Evolutionary conservation across 352 stramenopile species (phyloP).

Genomic region (Globisporangium recalcitrans): DNA sequence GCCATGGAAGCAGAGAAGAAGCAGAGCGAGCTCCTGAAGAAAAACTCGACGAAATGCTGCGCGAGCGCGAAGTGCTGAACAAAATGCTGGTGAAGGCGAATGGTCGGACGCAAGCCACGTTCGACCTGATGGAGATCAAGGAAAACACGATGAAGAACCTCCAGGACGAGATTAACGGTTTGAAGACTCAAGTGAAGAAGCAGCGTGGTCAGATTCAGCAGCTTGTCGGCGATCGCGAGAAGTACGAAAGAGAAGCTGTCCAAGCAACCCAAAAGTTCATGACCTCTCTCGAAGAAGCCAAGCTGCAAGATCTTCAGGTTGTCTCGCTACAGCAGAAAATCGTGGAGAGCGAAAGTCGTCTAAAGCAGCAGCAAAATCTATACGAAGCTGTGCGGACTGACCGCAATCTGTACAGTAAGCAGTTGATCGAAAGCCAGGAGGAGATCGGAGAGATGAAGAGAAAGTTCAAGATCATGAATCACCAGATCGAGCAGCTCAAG

Average conservation of each 20-base stretch:
- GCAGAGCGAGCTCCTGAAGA: slow-evolving; percentile 62
- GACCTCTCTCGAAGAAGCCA: slow-evolving; percentile 74
- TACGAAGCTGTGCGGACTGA: slow-evolving; percentile 92
- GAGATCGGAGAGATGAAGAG: slow-evolving; percentile 88
- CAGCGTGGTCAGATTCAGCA: slow-evolving; percentile 76
- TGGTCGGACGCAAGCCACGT: slow-evolving; percentile 74
- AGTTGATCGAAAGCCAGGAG: slow-evolving; percentile 90
- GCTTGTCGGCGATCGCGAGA: slow-evolving; percentile 82
- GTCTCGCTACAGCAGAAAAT: slow-evolving; percentile 75
- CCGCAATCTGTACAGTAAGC: slow-evolving; percentile 91
- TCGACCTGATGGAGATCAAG: slow-evolving; percentile 89
- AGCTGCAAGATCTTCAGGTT: slow-evolving; percentile 71
- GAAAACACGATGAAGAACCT: slow-evolving; percentile 89
- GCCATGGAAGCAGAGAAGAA: slow-evolving; percentile 59
- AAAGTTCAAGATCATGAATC: slow-evolving; percentile 90
- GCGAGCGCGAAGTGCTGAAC: slow-evolving; percentile 78
- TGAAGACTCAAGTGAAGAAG: slow-evolving; percentile 78
- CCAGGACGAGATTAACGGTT: slow-evolving; percentile 84
- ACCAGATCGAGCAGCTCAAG: slow-evolving; percentile 90
- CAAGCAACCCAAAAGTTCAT: slow-evolving; percentile 77
- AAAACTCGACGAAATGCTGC: slow-evolving; percentile 76
- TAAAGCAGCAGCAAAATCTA: slow-evolving; percentile 94
- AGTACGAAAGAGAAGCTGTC: slow-evolving; percentile 84
- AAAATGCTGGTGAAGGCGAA: slow-evolving; percentile 87
- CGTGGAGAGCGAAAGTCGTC: slow-evolving; percentile 53